Evolutionary conservation across 2,329 filamentous ascomycete genomes (phyloP), one percentile per base, ranked within the genome.

Genomic region (Onygena corvina): DNA sequence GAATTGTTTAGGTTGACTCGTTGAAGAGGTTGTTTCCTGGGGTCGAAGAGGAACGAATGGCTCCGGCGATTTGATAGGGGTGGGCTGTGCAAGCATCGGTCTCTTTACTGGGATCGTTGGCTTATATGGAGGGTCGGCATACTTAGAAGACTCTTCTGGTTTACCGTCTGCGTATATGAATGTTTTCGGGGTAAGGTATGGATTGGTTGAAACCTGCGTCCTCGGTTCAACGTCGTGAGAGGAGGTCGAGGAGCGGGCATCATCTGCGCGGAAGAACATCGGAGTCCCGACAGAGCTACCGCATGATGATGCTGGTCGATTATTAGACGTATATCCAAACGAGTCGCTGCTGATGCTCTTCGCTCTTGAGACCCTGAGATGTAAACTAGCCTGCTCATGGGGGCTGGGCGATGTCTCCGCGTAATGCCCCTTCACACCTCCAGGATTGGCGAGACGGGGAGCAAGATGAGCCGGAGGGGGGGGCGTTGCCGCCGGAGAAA

Each of bases 251-350:
- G 71, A 66, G 57, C 77, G 81, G 33, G 76, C 84, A 57, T 94
- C 86, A 63, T 81, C 86, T 23, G 89, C 92, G 63, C 93, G 89
- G 64, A 98, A 95, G 74, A 96, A 96, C 69, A 87, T 90, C 48
- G 82, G 67, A 27, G 44, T 46, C 12, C 59, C 62, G 12, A 63
- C 55, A 4, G 63, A 53, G 35, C 61, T 59, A 45, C 63, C 68
- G 49, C 56, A 64, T 47, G 60, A 66, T 3, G 62, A 67, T 48
- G 55, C 62, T 16, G 58, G 63, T 29, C 57, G 64, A 16, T 51
- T 14, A 25, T 47, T 51, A 27, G 57, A 30, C 16, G 48, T 52
- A 44, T 50, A 52, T 50, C 57, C 57, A 36, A 58, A 65, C 47
- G 52, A 64, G 6, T 69, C 67, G 21, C 64, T 61, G 12, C 61